Conservation (phyloP, 805 yeast genomes). For the Ogataea saltuana region DNA sequence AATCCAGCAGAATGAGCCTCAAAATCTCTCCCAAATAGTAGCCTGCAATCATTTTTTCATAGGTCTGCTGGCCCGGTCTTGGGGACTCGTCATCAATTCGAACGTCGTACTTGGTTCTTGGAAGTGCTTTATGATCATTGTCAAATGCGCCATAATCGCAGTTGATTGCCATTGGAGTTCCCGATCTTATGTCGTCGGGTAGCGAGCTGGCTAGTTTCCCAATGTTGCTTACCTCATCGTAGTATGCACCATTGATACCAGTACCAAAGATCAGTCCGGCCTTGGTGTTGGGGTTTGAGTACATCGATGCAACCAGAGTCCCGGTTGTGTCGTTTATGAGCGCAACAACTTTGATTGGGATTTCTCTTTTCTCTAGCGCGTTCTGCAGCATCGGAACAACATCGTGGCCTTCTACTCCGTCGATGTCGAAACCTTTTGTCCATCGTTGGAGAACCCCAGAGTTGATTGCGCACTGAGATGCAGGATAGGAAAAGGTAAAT, state of each 20-base stretch:
- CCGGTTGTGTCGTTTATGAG: slow-evolving; percentile 97
- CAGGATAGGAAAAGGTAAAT: slow-evolving; percentile 93
- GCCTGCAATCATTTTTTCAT: slow-evolving; percentile 97
- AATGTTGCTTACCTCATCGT: slow-evolving; percentile 68
- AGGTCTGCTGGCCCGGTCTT: slow-evolving; percentile 93
- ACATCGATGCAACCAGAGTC: slow-evolving; percentile 92
- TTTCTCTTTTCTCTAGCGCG: slow-evolving; percentile 60
- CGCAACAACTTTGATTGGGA: slow-evolving; percentile 87
- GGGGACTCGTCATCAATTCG: slow-evolving; percentile 84
- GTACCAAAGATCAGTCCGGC: slow-evolving; percentile 98
- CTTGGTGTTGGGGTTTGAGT: slow-evolving; percentile 82
- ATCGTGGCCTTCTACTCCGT: slow-evolving; percentile 89
- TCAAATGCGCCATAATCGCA: slow-evolving; percentile 99
- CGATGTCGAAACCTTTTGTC: slow-evolving; percentile 97
- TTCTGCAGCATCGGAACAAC: slow-evolving; percentile 89
- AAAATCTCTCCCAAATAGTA: slow-evolving; percentile 92
- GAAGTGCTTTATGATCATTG: slow-evolving; percentile 79
- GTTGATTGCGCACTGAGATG: slow-evolving; percentile 78
- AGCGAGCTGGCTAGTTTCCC: slow-evolving; percentile 79
- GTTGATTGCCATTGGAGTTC: slow-evolving; percentile 89
- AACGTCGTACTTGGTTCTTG: slow-evolving; percentile 87
- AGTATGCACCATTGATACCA: slow-evolving; percentile 97
- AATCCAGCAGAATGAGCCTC: slow-evolving; percentile 76
- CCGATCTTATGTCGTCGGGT: slow-evolving; percentile 57
- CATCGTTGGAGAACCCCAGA: slow-evolving; percentile 88